phyloP scores from a whole-genome alignment of 306 rosid species.

The Neltuma alba region DNA sequence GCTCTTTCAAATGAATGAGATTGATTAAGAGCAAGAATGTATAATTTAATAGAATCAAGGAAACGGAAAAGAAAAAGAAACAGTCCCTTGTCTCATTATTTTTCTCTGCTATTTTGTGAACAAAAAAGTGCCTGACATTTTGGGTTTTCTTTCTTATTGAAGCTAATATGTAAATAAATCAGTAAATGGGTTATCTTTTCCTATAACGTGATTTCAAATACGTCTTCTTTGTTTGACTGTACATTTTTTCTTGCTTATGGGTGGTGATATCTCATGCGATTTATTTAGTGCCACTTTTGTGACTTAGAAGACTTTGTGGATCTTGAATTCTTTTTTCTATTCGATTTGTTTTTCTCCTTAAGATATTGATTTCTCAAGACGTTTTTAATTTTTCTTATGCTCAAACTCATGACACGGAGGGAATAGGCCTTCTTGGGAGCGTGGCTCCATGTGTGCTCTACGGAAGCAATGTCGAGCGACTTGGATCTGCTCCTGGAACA shows the following conservation, averaged over 20 bases:
- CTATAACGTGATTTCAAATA: neutral
- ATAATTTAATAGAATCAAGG: neutral
- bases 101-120: neutral
- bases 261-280: neutral
- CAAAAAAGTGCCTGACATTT: neutral
- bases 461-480: conserved; percentile 90
- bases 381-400: neutral
- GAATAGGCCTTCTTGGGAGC: conserved; percentile 85
- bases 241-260: neutral
- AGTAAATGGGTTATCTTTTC: neutral
- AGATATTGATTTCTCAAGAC: neutral
- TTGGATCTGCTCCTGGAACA: conserved; percentile 66
- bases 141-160: neutral
- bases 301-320: neutral
- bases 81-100: neutral
- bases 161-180: neutral
- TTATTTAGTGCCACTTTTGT: conserved; percentile 4
- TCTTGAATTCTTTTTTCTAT: neutral
- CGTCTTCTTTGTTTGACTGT: neutral
- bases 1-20: neutral
- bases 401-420: conserved; percentile 27
- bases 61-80: neutral
- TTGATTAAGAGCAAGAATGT: neutral
- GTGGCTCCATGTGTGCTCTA: conserved; percentile 95
- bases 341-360: conserved; percentile 7